Evolutionary conservation across 1,284 basidiomycete genomes (phyloP).

Genomic region (Cutaneotrichosporon sp.): DNA sequence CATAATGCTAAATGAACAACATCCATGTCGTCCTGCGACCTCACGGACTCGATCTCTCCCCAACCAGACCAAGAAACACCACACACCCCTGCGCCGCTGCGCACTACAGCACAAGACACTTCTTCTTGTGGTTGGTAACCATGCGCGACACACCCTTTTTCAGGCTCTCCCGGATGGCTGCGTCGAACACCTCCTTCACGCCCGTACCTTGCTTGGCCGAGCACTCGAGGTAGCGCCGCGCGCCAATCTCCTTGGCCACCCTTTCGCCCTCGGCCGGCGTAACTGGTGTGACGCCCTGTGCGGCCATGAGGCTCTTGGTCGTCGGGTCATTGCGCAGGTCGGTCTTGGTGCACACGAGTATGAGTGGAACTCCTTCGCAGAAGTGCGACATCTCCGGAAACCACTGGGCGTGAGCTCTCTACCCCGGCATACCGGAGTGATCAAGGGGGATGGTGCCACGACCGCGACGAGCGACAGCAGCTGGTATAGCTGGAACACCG

Average conservation of each 20-base stretch:
- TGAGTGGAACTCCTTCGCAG: conserved; percentile 85
- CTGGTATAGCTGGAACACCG: too few relatives aligned
- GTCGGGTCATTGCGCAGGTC: conserved; percentile 84
- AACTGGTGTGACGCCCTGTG: conserved; percentile 83
- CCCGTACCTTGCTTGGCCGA: conserved; percentile 84
- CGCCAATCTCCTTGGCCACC: conserved; percentile 86
- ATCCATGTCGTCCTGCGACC: not conserved
- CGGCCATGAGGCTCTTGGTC: conserved; percentile 83
- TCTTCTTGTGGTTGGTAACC: conserved; percentile 64
- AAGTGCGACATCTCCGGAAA: conserved; percentile 97
- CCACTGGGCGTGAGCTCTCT: conserved; percentile 66
- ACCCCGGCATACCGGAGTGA: too few relatives aligned
- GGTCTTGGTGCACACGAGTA: conserved; percentile 90
- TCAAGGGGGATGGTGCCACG: too few relatives aligned
- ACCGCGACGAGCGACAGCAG: too few relatives aligned
- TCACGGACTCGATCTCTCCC: too few relatives aligned
- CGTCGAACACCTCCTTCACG: conserved; percentile 87
- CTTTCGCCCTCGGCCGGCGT: conserved; percentile 69
- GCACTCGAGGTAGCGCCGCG: conserved; percentile 86
- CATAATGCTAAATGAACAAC: conserved; percentile 12
- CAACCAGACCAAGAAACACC: not conserved
- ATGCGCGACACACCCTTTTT: conserved; percentile 55
- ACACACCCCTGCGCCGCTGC: not conserved
- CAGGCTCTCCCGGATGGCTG: conserved; percentile 83
- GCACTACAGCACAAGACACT: conserved; percentile 77